These are phyloP conservation scores for Gossypium trilobum DNA, from an alignment of 441 rosid genomes.

Conservation along the genomic window DNA sequence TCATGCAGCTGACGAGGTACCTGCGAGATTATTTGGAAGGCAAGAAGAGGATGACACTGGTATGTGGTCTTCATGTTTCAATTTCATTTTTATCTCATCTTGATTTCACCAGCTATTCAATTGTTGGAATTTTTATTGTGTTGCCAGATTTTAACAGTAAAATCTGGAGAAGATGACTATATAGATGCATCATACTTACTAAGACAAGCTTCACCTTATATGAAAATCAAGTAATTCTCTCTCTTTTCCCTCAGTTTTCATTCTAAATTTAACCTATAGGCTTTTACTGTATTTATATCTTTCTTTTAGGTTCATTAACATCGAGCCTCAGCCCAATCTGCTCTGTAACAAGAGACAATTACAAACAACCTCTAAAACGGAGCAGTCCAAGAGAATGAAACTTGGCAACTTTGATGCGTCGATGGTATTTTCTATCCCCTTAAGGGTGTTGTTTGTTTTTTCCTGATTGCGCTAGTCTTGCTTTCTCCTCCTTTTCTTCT, in stretches of 20 bases:
- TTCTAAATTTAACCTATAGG: slow-evolving; percentile 15
- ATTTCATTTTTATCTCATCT: neutral
- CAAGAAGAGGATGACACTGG: slow-evolving; percentile 80
- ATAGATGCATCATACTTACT: slow-evolving; percentile 59
- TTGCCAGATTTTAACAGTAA: slow-evolving; percentile 68
- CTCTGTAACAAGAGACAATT: slow-evolving; percentile 50
- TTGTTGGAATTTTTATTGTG: slow-evolving; percentile 5
- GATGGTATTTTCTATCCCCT: slow-evolving; percentile 28
- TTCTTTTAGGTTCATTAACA: slow-evolving; percentile 50
- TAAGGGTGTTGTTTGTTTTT: neutral
- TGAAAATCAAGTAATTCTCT: slow-evolving; percentile 58
- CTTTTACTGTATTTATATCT: slow-evolving; percentile 5
- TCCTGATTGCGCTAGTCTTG: neutral
- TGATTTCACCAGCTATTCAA: neutral
- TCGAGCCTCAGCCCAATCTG: slow-evolving; percentile 35
- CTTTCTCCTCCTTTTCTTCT: neutral
- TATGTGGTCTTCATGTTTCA: slow-evolving; percentile 28
- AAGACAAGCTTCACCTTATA: slow-evolving; percentile 84
- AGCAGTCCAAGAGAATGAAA: slow-evolving; percentile 54
- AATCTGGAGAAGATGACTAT: slow-evolving; percentile 75
- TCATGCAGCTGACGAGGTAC: slow-evolving; percentile 64
- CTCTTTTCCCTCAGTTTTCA: slow-evolving; percentile 4
- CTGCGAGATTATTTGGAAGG: slow-evolving; percentile 84
- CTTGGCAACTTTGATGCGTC: slow-evolving; percentile 28
- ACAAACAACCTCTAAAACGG: slow-evolving; percentile 32